Base-by-base conservation (phyloP, 139 green algal genomes). In the Haematococcus sp. region DNA sequence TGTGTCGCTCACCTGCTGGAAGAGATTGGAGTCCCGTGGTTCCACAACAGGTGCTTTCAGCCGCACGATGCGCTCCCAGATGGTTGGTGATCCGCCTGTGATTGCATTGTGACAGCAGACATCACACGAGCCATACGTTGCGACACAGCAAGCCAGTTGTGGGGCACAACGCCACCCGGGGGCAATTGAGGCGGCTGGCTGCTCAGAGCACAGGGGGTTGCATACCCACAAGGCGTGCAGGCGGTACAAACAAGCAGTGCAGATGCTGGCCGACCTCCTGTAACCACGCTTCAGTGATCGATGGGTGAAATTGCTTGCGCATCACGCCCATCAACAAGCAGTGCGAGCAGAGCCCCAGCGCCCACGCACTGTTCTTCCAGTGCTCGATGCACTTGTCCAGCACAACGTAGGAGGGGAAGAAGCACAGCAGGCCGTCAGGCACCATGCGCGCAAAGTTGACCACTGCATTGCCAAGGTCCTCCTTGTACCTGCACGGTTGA, bases 381-480 rank as follows among this genome's bases (percentile, higher is more conserved):
- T 82, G 78, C 13, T 95, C 87, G 3, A 97, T 71, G 71, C 82
- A 94, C 20, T 43, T 64, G 55, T 90, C 59, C 72, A 97, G 74
- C 15, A 91, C 77, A 3, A 54, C 74, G 74, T 98, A 98, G 0
- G 91, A 96, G 0, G 95, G 88, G 75, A 99, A 99, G 87, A 99
- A 99, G 11, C 98, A 92, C 58, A 99, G 86, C 75, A 99, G 63
- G 34, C 95, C 95, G 67, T 94, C 92, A 1, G 95, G 95, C 7
- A 97, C 70, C 34, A 94, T 79, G n/a, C 91, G 80, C 4, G 88
- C 86, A 74, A 94, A 92, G 85, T 93, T 94, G 54, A 90, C 89
- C n/a, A 97, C 70, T 9, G 86, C 85, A 64, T 88, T 84, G 34
- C 93, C 90, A 51, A 97, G 78, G 64, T 97, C 68, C 20, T 74